Evolutionary conservation across 2,329 filamentous ascomycete genomes (phyloP).

Genomic region (Drechmeria coniospora): DNA sequence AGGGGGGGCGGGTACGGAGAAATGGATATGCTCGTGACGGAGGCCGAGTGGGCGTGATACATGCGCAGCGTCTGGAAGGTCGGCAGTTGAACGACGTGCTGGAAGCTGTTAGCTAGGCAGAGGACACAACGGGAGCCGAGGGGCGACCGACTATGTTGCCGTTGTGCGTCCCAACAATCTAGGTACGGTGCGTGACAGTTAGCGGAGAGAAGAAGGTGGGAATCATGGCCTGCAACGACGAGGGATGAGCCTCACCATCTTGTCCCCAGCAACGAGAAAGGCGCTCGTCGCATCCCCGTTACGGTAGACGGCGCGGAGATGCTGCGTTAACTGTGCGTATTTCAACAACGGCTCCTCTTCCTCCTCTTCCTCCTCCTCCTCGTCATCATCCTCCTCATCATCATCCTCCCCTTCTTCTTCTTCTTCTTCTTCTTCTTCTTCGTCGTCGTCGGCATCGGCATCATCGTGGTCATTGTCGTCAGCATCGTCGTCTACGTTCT

Average conservation of each 20-base stretch:
- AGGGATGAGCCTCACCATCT: conserved; percentile 55
- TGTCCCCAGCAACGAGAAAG: conserved; percentile 83
- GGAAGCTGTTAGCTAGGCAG: conserved; percentile 12
- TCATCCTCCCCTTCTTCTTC: conserved; percentile 29
- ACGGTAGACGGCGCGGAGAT: conserved; percentile 67
- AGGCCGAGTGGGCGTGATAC: conserved; percentile 87
- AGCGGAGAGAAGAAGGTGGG: too few species aligned
- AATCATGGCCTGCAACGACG: background rate
- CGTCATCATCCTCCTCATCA: conserved; percentile 41
- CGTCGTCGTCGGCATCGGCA: conserved; percentile 7
- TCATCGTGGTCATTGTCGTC: conserved; percentile 7
- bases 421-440: conserved; percentile 16
- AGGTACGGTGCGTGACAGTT: conserved; percentile 20
- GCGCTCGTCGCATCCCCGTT: conserved; percentile 91
- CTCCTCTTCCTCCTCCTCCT: conserved; percentile 65
- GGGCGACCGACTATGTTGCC: conserved; percentile 67
- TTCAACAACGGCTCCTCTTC: conserved; percentile 93
- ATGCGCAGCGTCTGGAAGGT: conserved; percentile 66
- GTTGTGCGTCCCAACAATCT: conserved; percentile 90
- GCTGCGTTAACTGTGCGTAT: conserved; percentile 73
- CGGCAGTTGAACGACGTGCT: conserved; percentile 79
- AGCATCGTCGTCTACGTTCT: background rate
- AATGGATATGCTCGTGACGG: conserved; percentile 76
- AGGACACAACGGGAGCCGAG: too few species aligned
- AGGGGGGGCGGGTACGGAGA: conserved; percentile 61